Evolutionary conservation across 1,284 basidiomycete species (phyloP), one percentile per base, ranked within the genome.

Genomic region (Moniliella sp.): DNA sequence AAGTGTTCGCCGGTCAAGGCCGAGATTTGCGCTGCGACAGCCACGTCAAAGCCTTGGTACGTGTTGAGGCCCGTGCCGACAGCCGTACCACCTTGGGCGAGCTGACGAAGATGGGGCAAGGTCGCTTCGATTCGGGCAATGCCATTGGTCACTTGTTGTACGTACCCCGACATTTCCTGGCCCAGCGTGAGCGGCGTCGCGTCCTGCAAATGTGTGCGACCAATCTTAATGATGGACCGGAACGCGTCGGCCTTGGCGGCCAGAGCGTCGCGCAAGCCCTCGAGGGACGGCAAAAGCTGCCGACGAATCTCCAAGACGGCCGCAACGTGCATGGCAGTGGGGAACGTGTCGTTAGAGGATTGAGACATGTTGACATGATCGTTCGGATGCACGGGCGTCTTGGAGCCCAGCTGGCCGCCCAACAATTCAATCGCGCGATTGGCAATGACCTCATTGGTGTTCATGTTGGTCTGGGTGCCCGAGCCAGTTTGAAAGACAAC

Each of bases 341-440:
- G 91, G 72, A 97, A 81, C 80, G 86, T 88, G 65, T 99, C 91
- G 61, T 99, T 99, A 60, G 83, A 91, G 48, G 81, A 88, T 65
- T 97, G 91, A 62, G 80, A 84, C 79, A 81, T 93, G 69, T 99
- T 99, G 56, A 94, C 88, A 66, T 99, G 91, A 62, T 99, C 91
- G 63, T 99, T 99, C 27, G 91, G 91, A 64, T 99, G 91, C 8
- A 99, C 86, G 16, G 91, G 91, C 58, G 72, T 83, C 70, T 97
- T 99, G 40, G 77, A 81, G 28, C 91, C 91, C 34, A 93, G 69
- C 65, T 91, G 72, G 16, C 91, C 91, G 14, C 91, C 91, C 42
- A 97, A 74, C 45, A 93, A 67, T 66, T 99, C 83, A 56, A 97
- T 99, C 21, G 91, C 91, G 41, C 88, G 76, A 65, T 99, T 99